Evolutionary conservation across 305 asterid genomes (phyloP).

Genomic region (Fraxinus velutina): DNA sequence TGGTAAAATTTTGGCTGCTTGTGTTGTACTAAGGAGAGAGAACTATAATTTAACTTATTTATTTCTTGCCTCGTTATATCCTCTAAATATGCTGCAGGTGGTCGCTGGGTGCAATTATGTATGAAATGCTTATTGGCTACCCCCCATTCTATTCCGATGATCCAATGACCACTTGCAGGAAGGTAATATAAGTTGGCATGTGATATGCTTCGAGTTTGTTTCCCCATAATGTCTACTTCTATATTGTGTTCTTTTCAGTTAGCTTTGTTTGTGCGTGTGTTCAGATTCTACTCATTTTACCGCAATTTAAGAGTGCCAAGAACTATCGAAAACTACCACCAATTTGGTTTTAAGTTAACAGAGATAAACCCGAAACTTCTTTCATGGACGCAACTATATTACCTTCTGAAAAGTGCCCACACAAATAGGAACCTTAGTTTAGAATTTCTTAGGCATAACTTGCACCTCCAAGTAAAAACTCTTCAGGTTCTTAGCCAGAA

Average conservation of each 20-base stretch:
- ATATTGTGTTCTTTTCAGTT: not conserved
- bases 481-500: not conserved
- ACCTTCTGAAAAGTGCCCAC: slow-evolving; percentile 1
- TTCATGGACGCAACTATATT: slow-evolving; percentile 1
- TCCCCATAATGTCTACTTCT: slow-evolving; percentile 9
- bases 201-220: not conserved
- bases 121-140: slow-evolving; percentile 94
- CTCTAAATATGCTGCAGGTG: slow-evolving; percentile 58
- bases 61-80: slow-evolving; percentile 18
- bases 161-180: slow-evolving; percentile 87
- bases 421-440: not conserved
- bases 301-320: not conserved
- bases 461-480: not conserved
- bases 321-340: not conserved
- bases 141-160: slow-evolving; percentile 95
- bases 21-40: not conserved
- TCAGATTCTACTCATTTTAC: not conserved
- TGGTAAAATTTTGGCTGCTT: not conserved
- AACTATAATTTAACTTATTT: not conserved
- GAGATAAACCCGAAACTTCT: slow-evolving; percentile 9
- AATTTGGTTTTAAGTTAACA: not conserved
- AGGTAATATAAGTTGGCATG: slow-evolving; percentile 44
- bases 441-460: slow-evolving; percentile 10
- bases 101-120: slow-evolving; percentile 99
- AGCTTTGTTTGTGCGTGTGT: not conserved